Percentiles rank a stretch among this genome's conserved stretches.
Conservation (phyloP, 257 asterid species). For the Plantago elongata region DNA sequence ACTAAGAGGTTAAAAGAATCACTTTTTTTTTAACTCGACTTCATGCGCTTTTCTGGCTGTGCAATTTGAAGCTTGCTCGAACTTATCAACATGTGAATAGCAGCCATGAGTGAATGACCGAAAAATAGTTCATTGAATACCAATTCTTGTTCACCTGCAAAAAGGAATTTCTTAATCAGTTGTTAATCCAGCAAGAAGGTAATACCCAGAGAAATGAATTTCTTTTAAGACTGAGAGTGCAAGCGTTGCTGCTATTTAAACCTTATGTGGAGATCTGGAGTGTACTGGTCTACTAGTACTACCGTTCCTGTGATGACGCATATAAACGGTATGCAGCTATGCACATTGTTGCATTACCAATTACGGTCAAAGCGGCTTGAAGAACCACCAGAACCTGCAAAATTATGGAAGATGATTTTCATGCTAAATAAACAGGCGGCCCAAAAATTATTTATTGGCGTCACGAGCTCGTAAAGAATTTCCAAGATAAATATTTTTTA, state of each 20-base stretch:
- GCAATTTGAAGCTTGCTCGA: slow-evolving; percentile 9
- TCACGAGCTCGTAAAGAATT: too few species aligned
- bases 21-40: too few species aligned
- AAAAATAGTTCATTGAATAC: not conserved
- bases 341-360: slow-evolving; percentile 89
- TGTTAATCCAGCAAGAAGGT: not conserved
- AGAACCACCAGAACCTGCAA: slow-evolving; percentile 78
- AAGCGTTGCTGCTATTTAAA: slow-evolving; percentile 1
- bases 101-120: not conserved
- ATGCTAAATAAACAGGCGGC: too few species aligned
- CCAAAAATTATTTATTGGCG: too few species aligned
- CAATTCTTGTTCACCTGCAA: not conserved
- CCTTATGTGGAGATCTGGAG: not conserved
- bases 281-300: slow-evolving; percentile 46
- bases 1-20: too few species aligned
- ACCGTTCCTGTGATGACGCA: slow-evolving; percentile 46
- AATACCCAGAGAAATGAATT: slow-evolving; percentile 8
- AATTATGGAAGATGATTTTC: not conserved
- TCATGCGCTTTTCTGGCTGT: not conserved
- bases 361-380: slow-evolving; percentile 91
- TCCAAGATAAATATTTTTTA: too few species aligned
- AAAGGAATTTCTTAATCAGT: not conserved
- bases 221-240: slow-evolving; percentile 17
- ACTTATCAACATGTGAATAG: slow-evolving; percentile 7
- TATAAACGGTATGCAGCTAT: slow-evolving; percentile 89